These are phyloP conservation scores for Psilocybe cyanescens DNA, from an alignment of 768 basidiomycete genomes.

Conservation along the genomic window DNA sequence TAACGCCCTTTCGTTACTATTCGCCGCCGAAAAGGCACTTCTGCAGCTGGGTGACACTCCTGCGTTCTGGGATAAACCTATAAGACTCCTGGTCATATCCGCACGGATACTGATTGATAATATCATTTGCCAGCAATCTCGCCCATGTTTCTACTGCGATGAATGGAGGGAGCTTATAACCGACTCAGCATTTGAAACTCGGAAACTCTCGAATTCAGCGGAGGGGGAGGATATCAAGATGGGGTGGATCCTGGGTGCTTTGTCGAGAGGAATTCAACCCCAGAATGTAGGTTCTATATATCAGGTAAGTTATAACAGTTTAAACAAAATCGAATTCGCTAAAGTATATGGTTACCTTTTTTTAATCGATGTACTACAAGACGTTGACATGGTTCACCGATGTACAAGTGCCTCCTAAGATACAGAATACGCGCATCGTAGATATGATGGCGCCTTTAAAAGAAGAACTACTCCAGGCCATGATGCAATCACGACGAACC, in stretches of 20 bases:
- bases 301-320: background rate
- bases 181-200: background rate
- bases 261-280: background rate
- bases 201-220: background rate
- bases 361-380: background rate
- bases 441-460: background rate
- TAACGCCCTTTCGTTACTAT: background rate
- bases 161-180: background rate
- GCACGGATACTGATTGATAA: background rate
- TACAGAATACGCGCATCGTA: background rate
- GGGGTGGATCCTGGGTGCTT: background rate
- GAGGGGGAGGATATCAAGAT: background rate
- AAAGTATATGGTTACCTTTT: background rate
- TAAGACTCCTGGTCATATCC: background rate
- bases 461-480: background rate
- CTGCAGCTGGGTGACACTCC: background rate
- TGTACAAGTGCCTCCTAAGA: background rate
- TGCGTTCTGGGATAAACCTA: background rate
- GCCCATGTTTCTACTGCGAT: background rate
- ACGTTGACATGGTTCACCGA: background rate
- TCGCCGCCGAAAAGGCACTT: background rate
- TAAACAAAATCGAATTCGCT: too few relatives aligned
- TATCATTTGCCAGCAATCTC: background rate
- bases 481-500: background rate
- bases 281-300: background rate